Evolutionary conservation across 305 asterid genomes (phyloP).

Genomic region (Plantago coronopus): DNA sequence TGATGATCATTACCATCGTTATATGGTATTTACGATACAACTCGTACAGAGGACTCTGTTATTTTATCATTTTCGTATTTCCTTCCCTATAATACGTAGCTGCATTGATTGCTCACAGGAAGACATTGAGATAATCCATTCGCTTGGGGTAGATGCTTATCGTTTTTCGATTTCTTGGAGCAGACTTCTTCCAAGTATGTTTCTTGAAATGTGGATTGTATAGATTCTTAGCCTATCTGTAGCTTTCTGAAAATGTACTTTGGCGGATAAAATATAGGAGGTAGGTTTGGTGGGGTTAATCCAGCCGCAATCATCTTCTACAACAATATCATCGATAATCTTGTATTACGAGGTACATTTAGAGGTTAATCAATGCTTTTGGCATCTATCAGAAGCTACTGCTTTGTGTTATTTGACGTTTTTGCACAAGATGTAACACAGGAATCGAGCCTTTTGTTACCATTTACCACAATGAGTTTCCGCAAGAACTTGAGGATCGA

Average conservation of each 20-base stretch:
- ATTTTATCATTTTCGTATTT: neutral
- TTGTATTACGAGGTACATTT: conserved; percentile 48
- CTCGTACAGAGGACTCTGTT: neutral
- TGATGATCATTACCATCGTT: conserved; percentile 84
- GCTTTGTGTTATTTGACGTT: neutral
- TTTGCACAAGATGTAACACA: conserved; percentile 23
- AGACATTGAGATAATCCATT: conserved; percentile 64
- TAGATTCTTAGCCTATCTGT: neutral
- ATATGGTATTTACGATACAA: conserved; percentile 35
- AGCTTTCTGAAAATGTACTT: conserved; percentile 6
- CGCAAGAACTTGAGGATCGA: conserved; percentile 65
- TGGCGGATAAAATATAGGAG: conserved; percentile 40
- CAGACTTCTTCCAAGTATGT: conserved; percentile 82
- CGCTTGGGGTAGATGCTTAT: conserved; percentile 67
- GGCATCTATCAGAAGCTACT: neutral
- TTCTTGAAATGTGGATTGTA: conserved; percentile 2
- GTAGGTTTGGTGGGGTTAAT: conserved; percentile 60
- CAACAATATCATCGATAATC: conserved; percentile 54
- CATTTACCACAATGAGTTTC: conserved; percentile 68
- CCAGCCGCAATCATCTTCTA: conserved; percentile 51
- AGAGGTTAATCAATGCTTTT: neutral
- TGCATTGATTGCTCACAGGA: conserved; percentile 38
- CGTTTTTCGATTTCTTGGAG: conserved; percentile 90
- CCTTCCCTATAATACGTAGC: too few species aligned
- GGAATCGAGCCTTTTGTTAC: conserved; percentile 86